A percentile compares a stretch with the other conserved stretches of the same genome.
These are phyloP conservation scores for Podaxis sp. DNA, from an alignment of 768 basidiomycete genomes.

Conservation along the genomic window DNA sequence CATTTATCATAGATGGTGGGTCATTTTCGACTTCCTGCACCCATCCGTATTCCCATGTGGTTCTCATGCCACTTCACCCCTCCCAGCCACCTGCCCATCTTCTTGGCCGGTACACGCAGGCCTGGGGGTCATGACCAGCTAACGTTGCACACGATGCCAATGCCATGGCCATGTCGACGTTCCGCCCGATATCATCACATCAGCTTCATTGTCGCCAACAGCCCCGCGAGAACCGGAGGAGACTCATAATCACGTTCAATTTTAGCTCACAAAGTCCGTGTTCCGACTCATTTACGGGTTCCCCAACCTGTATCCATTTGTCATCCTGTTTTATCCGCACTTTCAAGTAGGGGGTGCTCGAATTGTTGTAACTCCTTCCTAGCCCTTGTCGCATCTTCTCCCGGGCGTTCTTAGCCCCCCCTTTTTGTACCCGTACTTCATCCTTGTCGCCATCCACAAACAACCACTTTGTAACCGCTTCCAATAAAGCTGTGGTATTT, in stretches of 20 bases:
- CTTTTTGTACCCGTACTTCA: background rate
- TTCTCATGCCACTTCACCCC: background rate
- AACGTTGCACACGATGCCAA: too few relatives aligned
- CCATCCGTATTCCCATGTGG: background rate
- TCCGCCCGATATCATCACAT: too few relatives aligned
- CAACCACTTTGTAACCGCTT: background rate
- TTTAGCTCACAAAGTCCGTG: background rate
- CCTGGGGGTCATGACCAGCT: too few relatives aligned
- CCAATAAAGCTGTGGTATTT: background rate
- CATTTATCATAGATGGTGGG: slow-evolving; percentile 1
- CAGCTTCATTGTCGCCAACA: background rate
- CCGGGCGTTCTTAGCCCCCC: background rate
- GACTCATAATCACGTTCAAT: background rate
- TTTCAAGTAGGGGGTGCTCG: background rate
- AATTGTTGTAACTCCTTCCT: background rate
- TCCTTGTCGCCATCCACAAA: background rate
- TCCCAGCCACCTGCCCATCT: background rate
- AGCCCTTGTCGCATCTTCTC: background rate
- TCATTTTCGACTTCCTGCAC: background rate
- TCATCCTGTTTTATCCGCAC: background rate
- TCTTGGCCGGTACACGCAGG: too few relatives aligned
- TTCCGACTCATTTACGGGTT: background rate
- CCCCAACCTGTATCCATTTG: background rate
- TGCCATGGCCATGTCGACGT: too few relatives aligned
- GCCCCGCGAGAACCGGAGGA: background rate